Percentiles rank a stretch among this genome's conserved stretches.
These are phyloP conservation scores for Pichia deserticola DNA, from an alignment of 805 yeast species.

Conservation along the genomic window DNA sequence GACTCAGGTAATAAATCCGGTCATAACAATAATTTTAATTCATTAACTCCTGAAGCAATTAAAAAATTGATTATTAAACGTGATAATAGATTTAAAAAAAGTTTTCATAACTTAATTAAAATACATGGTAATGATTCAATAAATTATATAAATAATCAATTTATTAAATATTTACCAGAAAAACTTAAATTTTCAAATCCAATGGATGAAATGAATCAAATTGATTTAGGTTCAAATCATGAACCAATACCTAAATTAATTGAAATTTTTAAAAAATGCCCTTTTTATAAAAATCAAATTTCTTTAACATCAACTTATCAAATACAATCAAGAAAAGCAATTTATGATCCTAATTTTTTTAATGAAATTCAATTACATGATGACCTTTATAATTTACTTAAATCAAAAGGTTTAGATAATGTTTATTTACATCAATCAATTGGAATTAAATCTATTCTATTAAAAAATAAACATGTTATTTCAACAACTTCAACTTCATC, in stretches of 20 bases:
- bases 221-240: constrained; percentile 9
- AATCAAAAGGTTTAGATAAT: constrained; percentile 37
- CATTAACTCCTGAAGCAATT: constrained; percentile 46
- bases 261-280: constrained; percentile 35
- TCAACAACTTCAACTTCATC: constrained; percentile 95
- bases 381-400: constrained; percentile 37
- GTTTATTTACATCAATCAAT: constrained; percentile 79
- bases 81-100: constrained; percentile 41
- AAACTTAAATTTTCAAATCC: constrained; percentile 51
- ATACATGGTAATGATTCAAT: constrained; percentile 28
- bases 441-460: constrained; percentile 53
- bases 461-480: constrained; percentile 59
- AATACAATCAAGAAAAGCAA: constrained; percentile 38
- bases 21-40: constrained; percentile 33
- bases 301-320: constrained; percentile 40
- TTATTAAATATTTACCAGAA: constrained; percentile 38
- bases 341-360: constrained; percentile 22
- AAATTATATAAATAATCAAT: constrained; percentile 29
- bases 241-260: constrained; percentile 40
- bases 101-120: constrained; percentile 31
- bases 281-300: constrained; percentile 59
- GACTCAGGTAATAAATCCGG: constrained; percentile 49
- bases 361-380: constrained; percentile 36
- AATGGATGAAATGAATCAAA: constrained; percentile 45
- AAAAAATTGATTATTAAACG: constrained; percentile 53